Base-by-base conservation (phyloP, 106 monocot species). In the Ottelia alismoides region DNA sequence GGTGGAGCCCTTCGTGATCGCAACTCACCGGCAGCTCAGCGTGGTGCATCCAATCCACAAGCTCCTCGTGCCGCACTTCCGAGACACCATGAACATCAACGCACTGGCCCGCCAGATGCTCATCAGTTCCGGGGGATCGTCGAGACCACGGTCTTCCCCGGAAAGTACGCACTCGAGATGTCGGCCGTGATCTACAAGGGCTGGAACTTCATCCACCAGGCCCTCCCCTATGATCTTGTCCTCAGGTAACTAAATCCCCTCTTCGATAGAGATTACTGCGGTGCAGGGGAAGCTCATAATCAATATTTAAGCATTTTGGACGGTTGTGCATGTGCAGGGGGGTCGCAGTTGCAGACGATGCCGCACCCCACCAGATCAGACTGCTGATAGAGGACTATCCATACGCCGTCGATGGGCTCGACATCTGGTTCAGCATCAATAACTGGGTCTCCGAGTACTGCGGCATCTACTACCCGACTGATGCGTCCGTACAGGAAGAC, bases 301-400 rank as follows among this genome's bases (percentile, higher is more conserved):
- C n/a, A n/a, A n/a, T n/a, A n/a, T n/a, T n/a, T n/a, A n/a, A n/a
- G n/a, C n/a, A n/a, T n/a, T n/a, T n/a, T n/a, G n/a, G n/a, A n/a
- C n/a, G n/a, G n/a, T n/a, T n/a, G n/a, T n/a, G n/a, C 65, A n/a
- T n/a, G n/a, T n/a, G n/a, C n/a, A n/a, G n/a, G n/a, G 81, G 87
- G 25, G 50, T 81, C 0, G 77, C 79, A 1, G 79, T 73, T 1
- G 61, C 51, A n/a, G 81, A 80, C 49, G 20, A 27, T 10, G 28
- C 30, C 0, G 11, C 31, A 56, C 70, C 76, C 1, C 22, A 70
- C 55, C 67, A 65, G 14, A 50, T 79, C 16, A 66, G 67, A 19
- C 68, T 88, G 14, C 66, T 82, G 40, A 82, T 88, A 49, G 31
- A 76, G 47, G 87, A 82, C 70, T 88, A 88, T 61, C 87, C 87